Evolutionary conservation across 108 stramenopile species (phyloP), one percentile per base, ranked within the genome.

Genomic region (Parietichytrium sp.): DNA sequence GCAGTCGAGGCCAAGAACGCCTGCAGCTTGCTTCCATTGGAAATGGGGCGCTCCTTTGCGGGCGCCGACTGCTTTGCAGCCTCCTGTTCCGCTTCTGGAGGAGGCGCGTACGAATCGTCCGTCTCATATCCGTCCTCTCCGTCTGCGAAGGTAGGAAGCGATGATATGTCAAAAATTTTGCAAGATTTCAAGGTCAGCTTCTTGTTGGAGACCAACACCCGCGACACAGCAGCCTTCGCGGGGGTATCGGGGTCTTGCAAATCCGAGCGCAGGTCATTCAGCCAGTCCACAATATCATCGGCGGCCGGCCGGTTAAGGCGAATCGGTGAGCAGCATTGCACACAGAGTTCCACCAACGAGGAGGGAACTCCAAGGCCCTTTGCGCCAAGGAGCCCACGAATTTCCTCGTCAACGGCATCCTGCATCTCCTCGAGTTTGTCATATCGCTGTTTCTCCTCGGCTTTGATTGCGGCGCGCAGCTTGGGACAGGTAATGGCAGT

Each of bases 41-140:
- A n/a, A n/a, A n/a, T n/a, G n/a, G n/a, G n/a, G n/a, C n/a, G n/a
- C n/a, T n/a, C n/a, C 0, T 42, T 33, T 0, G 61, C 38, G 15
- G 61, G 61, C 33, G 61, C 61, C 42, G 36, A 23, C 2, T 33
- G 61, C 61, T 72, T 72, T 16, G 3, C 20, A 10, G 10, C 0
- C 38, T 72, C 6, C 29, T 38, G 20, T 1, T 31, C 29, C 6
- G 29, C 61, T 1, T 72, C 42, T 0, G 2, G 16, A 6, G 61
- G 61, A 6, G 61, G 61, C 29, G 45, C 33, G 42, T 33, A 72
- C 2, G 38, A 45, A 3, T 72, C 61, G 42, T 72, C 61, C n/a
- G 61, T 72, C 61, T 72, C 61, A 20, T 72, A 72, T 33, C 61
- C 61, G 20, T 72, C 61, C 42, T 72, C 61, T n/a, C 45, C 61